Conservation (phyloP, 345 rosid species). For the Moricandia arvensis region DNA sequence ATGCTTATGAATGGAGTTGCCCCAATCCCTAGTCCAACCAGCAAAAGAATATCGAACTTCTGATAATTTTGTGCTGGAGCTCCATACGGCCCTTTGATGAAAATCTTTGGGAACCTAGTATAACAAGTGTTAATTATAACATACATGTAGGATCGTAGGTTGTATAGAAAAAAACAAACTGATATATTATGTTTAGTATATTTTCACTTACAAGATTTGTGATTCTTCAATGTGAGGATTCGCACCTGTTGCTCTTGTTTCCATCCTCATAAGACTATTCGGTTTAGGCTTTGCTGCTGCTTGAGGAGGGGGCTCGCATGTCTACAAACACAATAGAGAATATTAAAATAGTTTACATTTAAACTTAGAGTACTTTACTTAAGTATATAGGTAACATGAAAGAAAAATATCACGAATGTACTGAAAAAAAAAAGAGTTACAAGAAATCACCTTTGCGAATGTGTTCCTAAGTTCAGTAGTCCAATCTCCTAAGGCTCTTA, state of each 20-base stretch:
- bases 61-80: slow-evolving; percentile 93
- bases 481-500: slow-evolving; percentile 91
- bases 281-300: slow-evolving; percentile 37
- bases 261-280: slow-evolving; percentile 61
- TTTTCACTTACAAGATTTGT: slow-evolving; percentile 48
- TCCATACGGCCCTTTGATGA: slow-evolving; percentile 88
- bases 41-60: slow-evolving; percentile 71
- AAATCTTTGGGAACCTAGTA: slow-evolving; percentile 69
- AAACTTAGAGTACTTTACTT: neutral
- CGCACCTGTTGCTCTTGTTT: slow-evolving; percentile 50
- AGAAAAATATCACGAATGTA: neutral
- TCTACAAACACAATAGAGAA: slow-evolving; percentile 37
- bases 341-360: neutral
- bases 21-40: slow-evolving; percentile 88
- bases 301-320: slow-evolving; percentile 59
- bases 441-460: slow-evolving; percentile 57
- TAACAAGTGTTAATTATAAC: neutral
- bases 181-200: neutral
- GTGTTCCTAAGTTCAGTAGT: slow-evolving; percentile 65
- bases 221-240: slow-evolving; percentile 45
- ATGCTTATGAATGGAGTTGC: slow-evolving; percentile 98
- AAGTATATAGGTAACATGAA: neutral
- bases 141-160: neutral
- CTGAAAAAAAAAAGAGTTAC: neutral
- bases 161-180: neutral